Conservation (phyloP, 164 flowering plant genomes). For the Kingdonia uniflora region DNA sequence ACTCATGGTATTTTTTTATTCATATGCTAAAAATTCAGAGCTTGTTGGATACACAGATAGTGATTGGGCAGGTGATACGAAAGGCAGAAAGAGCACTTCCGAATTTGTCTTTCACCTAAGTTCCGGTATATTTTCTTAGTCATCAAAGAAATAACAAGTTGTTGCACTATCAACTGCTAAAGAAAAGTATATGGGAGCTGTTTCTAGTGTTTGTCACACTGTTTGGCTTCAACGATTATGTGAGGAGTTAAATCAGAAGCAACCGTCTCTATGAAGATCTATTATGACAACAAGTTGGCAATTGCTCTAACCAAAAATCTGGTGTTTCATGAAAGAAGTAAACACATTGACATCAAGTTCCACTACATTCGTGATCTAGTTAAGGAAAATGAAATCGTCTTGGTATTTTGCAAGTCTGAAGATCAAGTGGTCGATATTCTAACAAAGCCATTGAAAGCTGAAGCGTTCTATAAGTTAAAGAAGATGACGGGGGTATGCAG, state of each 20-base stretch:
- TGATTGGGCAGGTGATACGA: not conserved
- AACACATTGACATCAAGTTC: too few relatives aligned
- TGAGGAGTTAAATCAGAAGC: not conserved
- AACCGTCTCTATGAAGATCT: not conserved
- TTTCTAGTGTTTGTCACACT: too few relatives aligned
- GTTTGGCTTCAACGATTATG: too few relatives aligned
- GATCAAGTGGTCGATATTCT: too few relatives aligned
- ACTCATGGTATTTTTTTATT: not conserved
- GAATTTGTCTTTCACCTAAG: not conserved
- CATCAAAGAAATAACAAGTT: conserved; percentile 1
- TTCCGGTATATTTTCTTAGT: not conserved
- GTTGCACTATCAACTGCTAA: not conserved
- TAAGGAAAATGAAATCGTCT: too few relatives aligned
- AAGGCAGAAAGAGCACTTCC: not conserved
- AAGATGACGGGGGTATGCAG: too few relatives aligned
- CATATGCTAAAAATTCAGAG: not conserved
- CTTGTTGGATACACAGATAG: conserved; percentile 4
- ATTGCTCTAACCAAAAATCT: not conserved
- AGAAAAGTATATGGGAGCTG: not conserved
- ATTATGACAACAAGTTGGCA: too few relatives aligned
- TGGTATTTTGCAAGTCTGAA: too few relatives aligned
- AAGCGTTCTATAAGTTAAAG: too few relatives aligned
- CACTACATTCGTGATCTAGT: too few relatives aligned
- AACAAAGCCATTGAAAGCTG: too few relatives aligned
- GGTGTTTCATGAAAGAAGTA: too few relatives aligned